phyloP scores from a whole-genome alignment of 805 yeast genomes.

The Phaffomyces opuntiae region DNA sequence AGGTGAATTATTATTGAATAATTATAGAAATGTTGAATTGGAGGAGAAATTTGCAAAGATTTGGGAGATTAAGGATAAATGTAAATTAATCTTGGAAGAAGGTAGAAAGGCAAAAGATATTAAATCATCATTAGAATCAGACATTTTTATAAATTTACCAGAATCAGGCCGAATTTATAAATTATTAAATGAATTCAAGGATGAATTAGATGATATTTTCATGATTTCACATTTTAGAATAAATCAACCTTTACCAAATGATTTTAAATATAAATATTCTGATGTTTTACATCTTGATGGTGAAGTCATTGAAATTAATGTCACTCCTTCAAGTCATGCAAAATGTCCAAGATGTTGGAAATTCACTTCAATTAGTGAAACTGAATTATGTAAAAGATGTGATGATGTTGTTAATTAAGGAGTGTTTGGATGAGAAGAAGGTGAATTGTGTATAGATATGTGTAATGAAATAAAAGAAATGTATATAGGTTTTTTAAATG shows the following conservation, averaged over 20 bases:
- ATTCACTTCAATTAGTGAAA: constrained; percentile 43
- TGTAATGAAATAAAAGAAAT: no score
- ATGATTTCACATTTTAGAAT: constrained; percentile 57
- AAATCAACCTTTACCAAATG: constrained; percentile 16
- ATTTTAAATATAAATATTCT: constrained; percentile 22
- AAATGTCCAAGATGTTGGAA: constrained; percentile 98
- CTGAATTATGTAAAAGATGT: constrained; percentile 64
- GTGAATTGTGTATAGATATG: no score
- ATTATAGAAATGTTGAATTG: constrained; percentile 29
- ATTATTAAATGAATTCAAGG: constrained; percentile 19
- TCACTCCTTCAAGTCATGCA: constrained; percentile 37
- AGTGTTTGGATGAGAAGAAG: no score
- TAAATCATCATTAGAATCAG: constrained; percentile 55
- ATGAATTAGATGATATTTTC: constrained; percentile 48
- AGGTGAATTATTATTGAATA: constrained; percentile 12
- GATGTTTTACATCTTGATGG: constrained; percentile 26
- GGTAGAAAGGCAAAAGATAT: constrained; percentile 44
- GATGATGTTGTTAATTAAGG: constrained; percentile 25
- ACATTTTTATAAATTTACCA: constrained; percentile 30
- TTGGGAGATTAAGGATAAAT: constrained; percentile 40
- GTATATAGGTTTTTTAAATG: no score
- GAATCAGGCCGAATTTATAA: constrained; percentile 11
- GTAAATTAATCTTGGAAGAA: constrained; percentile 46
- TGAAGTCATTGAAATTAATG: constrained; percentile 26
- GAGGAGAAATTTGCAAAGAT: constrained; percentile 37